A percentile compares a stretch with the other conserved stretches of the same genome.
Evolutionary conservation across 768 basidiomycete genomes (phyloP).

Genomic region (Leccinellum rugosiceps): DNA sequence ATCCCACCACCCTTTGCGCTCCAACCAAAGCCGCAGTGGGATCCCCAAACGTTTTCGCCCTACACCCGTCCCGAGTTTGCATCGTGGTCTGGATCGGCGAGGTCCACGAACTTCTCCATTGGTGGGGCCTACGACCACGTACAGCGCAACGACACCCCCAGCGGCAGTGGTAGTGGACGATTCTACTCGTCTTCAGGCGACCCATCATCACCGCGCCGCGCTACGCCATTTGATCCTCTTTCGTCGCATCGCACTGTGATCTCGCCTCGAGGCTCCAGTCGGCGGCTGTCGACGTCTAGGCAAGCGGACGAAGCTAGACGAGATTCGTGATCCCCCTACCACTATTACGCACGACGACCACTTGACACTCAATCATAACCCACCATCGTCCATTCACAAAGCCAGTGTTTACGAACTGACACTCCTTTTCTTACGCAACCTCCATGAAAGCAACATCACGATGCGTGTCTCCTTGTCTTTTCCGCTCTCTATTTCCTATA

Average conservation of each 20-base stretch:
- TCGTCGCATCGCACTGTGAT: constrained; percentile 15
- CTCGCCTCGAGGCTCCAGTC: constrained; percentile 15
- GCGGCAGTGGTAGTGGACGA: constrained; percentile 4
- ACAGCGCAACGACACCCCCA: constrained; percentile 6
- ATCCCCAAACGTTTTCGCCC: constrained; percentile 39
- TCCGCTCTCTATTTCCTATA: not conserved
- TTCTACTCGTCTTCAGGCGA: constrained; percentile 15
- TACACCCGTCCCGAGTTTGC: constrained; percentile 37
- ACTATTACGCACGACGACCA: not conserved
- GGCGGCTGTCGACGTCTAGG: constrained; percentile 12
- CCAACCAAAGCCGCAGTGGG: constrained; percentile 68
- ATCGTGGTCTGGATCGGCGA: constrained; percentile 32
- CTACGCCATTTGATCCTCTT: constrained; percentile 12
- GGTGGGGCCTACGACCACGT: constrained; percentile 15
- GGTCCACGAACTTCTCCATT: constrained; percentile 18
- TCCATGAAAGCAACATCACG: constrained; percentile 24
- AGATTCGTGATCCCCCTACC: constrained; percentile 6
- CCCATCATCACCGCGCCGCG: constrained; percentile 6
- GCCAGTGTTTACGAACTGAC: constrained; percentile 18
- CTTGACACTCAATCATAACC: not conserved
- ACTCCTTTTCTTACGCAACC: constrained; percentile 14
- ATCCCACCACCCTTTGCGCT: constrained; percentile 60
- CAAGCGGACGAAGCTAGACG: constrained; percentile 14
- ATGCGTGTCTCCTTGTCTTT: constrained; percentile 3
- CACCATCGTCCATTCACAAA: constrained; percentile 1